These are phyloP conservation scores for Cladophialophora bantiana DNA, from an alignment of 2,329 filamentous ascomycete genomes.

Conservation along the genomic window DNA sequence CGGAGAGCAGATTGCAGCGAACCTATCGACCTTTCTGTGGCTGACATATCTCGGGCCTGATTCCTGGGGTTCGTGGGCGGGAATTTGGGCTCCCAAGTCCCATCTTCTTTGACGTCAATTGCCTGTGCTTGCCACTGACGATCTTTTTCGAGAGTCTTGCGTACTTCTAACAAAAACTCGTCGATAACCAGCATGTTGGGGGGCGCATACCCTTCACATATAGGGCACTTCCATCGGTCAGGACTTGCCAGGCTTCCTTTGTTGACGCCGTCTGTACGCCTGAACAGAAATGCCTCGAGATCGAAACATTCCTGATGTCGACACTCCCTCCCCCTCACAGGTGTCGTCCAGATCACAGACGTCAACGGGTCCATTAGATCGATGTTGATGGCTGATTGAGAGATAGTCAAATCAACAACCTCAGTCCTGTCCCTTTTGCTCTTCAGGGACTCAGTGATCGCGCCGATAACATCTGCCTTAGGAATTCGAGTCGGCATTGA, in stretches of 20 bases:
- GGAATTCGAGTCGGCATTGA: conserved; percentile 51
- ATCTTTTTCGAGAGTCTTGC: conserved; percentile 59
- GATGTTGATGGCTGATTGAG: conserved; percentile 65
- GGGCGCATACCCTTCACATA: conserved; percentile 78
- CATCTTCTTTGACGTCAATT: conserved; percentile 69
- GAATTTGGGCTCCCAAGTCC: conserved; percentile 61
- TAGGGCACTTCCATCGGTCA: conserved; percentile 87
- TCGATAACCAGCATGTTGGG: conserved; percentile 76
- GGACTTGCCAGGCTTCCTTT: conserved; percentile 52
- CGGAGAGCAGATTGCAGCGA: neutral
- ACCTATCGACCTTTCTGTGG: neutral
- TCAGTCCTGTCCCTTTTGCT: conserved; percentile 50
- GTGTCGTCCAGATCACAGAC: conserved; percentile 68
- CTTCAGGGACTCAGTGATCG: conserved; percentile 56
- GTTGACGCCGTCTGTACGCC: conserved; percentile 58
- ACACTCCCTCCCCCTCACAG: conserved; percentile 74
- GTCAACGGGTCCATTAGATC: conserved; percentile 73
- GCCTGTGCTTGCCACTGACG: conserved; percentile 62
- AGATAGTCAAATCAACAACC: conserved; percentile 70
- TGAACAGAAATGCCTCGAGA: conserved; percentile 78
- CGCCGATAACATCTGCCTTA: conserved; percentile 59
- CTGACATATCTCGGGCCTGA: conserved; percentile 6
- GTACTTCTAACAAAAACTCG: conserved; percentile 72
- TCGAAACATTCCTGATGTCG: conserved; percentile 89
- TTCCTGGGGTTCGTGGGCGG: neutral